Conservation (phyloP, 495 filamentous ascomycete genomes). For the Tuber microsphaerosporum region DNA sequence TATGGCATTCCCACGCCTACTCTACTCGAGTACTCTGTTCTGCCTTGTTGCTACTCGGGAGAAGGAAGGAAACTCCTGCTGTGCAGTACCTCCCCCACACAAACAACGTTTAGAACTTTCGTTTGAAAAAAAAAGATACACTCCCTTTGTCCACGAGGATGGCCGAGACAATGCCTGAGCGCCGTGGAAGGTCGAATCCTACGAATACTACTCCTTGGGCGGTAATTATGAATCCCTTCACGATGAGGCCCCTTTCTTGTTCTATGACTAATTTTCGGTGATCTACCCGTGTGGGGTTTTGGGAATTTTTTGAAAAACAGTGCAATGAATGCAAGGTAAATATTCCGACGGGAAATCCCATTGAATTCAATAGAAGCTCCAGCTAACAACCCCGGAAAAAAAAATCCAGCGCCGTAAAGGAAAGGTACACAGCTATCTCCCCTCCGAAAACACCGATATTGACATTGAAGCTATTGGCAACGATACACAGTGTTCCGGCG, state of each 20-base stretch:
- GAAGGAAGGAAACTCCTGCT: background rate
- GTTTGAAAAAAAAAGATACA: background rate
- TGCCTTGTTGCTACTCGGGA: background rate
- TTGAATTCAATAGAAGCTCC: conserved; percentile 10
- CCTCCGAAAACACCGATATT: background rate
- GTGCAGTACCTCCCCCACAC: background rate
- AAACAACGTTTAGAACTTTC: background rate
- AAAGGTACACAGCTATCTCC: conserved; percentile 22
- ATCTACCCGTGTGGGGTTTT: conserved; percentile 8
- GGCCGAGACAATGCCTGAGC: conserved; percentile 13
- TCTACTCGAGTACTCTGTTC: background rate
- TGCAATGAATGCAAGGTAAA: conserved; percentile 38
- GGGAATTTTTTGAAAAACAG: conserved; percentile 7
- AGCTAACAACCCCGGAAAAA: conserved; percentile 5
- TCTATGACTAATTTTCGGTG: conserved; percentile 9
- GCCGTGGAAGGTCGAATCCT: conserved; percentile 19
- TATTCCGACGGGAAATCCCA: background rate
- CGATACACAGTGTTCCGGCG: conserved; percentile 35
- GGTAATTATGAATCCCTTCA: conserved; percentile 17
- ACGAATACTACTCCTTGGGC: conserved; percentile 21
- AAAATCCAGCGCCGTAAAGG: conserved; percentile 29
- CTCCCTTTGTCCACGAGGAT: background rate
- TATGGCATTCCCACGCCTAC: background rate
- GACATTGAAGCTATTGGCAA: conserved; percentile 2
- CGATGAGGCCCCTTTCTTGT: background rate